Conservation (phyloP, 345 rosid species). For the Eucalyptus pauciflora region DNA sequence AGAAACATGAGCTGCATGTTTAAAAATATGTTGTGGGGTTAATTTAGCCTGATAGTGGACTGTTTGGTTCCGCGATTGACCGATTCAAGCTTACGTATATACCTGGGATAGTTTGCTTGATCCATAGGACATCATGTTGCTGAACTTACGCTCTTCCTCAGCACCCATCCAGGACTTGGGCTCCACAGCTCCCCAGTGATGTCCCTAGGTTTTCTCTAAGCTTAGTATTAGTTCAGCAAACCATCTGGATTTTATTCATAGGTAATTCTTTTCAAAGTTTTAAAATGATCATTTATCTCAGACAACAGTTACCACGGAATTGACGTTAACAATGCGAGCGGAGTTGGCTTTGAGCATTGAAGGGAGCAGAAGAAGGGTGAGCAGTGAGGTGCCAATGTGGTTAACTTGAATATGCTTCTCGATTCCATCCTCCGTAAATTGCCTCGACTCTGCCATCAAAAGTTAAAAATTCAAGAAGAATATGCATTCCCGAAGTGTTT, state of each 20-base stretch:
- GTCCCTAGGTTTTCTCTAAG: background rate
- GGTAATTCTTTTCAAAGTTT: background rate
- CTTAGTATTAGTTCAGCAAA: background rate
- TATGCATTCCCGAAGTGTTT: background rate
- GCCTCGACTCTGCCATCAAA: background rate
- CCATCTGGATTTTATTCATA: background rate
- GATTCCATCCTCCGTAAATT: background rate
- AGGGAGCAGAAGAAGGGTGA: background rate
- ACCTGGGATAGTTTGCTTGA: background rate
- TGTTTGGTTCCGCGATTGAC: background rate
- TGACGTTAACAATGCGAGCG: background rate
- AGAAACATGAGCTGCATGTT: background rate
- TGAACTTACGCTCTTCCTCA: background rate
- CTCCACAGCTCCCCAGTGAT: background rate
- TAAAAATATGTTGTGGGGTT: background rate
- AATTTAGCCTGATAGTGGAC: background rate
- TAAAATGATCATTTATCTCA: background rate
- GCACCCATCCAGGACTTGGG: background rate
- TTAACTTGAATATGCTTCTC: background rate
- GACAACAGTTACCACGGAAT: background rate
- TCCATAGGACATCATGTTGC: background rate
- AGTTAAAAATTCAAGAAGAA: background rate
- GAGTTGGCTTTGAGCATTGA: background rate
- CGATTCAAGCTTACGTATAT: background rate
- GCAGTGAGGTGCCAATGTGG: background rate